These are phyloP conservation scores for Cafeteria roenbergensis DNA, from an alignment of 108 stramenopile genomes.

Conservation along the genomic window DNA sequence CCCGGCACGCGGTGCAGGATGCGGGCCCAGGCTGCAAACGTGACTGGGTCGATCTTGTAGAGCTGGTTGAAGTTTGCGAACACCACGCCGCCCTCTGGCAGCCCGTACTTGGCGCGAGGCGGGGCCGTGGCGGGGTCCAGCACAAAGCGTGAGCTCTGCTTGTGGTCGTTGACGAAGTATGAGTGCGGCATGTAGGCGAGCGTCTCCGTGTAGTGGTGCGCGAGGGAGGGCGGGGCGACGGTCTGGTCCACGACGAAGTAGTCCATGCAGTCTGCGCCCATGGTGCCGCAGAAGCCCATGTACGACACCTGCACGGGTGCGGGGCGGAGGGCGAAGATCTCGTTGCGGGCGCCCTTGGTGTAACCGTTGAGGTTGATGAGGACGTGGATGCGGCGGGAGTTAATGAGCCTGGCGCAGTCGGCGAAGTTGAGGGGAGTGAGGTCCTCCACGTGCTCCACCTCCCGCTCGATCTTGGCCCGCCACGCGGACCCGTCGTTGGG, in stretches of 20 bases:
- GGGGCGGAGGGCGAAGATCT: slow-evolving; percentile 36
- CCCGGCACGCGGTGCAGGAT: slow-evolving; percentile 43
- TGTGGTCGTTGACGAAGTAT: slow-evolving; percentile 71
- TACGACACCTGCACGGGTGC: slow-evolving; percentile 27
- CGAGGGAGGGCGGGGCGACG: slow-evolving; percentile 40
- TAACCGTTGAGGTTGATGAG: slow-evolving; percentile 72
- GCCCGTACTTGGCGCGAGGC: slow-evolving; percentile 47
- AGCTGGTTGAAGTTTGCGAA: slow-evolving; percentile 67
- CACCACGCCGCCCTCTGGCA: slow-evolving; percentile 54
- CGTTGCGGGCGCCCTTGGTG: slow-evolving; percentile 55
- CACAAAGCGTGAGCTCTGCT: slow-evolving; percentile 36
- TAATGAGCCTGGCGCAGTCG: slow-evolving; percentile 46
- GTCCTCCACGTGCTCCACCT: slow-evolving; percentile 46
- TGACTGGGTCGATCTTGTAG: slow-evolving; percentile 68
- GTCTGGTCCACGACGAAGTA: slow-evolving; percentile 56
- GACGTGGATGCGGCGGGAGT: slow-evolving; percentile 49
- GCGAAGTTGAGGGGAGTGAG: slow-evolving; percentile 32
- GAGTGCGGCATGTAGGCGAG: slow-evolving; percentile 63
- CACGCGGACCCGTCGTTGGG: slow-evolving; percentile 33
- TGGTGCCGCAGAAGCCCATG: slow-evolving; percentile 65
- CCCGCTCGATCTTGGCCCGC: slow-evolving; percentile 45
- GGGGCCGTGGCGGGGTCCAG: slow-evolving; percentile 28
- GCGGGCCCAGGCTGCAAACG: slow-evolving; percentile 55
- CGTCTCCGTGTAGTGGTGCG: slow-evolving; percentile 51
- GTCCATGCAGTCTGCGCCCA: slow-evolving; percentile 54